Evolutionary conservation across 192 early-diverging fungal genomes (phyloP).

Genomic region (Cladochytrium replicatum): DNA sequence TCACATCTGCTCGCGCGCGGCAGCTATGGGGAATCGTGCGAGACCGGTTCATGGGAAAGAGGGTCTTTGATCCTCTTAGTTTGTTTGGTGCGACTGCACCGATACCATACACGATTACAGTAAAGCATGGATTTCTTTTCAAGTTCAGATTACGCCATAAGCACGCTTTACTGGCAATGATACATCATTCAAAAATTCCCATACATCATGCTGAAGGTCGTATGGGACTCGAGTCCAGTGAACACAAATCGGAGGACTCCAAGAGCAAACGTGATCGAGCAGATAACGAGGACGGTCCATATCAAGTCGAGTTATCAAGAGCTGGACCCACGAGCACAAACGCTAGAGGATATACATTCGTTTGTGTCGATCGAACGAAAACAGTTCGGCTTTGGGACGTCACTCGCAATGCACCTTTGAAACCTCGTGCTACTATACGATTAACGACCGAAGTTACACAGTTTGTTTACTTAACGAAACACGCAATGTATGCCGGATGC

Average conservation of each 20-base stretch:
- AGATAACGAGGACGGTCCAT: background rate
- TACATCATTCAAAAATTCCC: slow-evolving; percentile 15
- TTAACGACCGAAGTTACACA: slow-evolving; percentile 13
- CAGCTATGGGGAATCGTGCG: too few species aligned
- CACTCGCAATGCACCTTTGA: slow-evolving; percentile 1
- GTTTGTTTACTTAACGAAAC: slow-evolving; percentile 21
- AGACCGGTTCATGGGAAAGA: too few species aligned
- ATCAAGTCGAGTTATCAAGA: background rate
- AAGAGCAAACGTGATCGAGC: background rate
- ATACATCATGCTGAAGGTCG: slow-evolving; percentile 19
- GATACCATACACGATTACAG: slow-evolving; percentile 24
- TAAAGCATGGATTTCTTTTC: slow-evolving; percentile 22
- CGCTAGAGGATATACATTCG: slow-evolving; percentile 18
- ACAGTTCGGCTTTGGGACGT: slow-evolving; percentile 30
- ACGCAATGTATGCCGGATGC: slow-evolving; percentile 26
- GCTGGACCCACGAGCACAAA: background rate
- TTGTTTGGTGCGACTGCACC: background rate
- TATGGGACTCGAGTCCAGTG: background rate
- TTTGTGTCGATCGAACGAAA: slow-evolving; percentile 19
- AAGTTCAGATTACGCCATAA: slow-evolving; percentile 12
- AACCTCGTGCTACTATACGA: slow-evolving; percentile 8
- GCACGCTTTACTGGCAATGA: slow-evolving; percentile 8
- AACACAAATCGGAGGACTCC: background rate
- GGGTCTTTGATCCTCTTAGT: background rate
- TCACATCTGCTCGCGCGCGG: too few species aligned